Base-by-base conservation (phyloP, 2,329 filamentous ascomycete genomes). In the Lasiodiplodia gonubiensis region DNA sequence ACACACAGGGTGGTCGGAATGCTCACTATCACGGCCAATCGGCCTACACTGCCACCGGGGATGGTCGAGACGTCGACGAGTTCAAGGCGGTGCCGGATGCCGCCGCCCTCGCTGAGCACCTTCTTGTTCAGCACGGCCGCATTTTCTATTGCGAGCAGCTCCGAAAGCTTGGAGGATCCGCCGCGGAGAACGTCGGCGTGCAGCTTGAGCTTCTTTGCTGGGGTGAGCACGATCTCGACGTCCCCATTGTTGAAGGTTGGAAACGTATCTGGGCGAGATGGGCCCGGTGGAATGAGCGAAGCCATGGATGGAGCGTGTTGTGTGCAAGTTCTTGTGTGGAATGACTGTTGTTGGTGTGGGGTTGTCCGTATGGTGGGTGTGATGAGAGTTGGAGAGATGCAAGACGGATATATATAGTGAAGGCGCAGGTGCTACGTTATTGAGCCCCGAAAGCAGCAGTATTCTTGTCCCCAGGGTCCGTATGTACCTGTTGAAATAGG, bases 141-240 rank as follows among this genome's bases (percentile, higher is more conserved):
- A 30, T 73, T 71, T 2, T 69, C 70, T 52, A 77, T 74, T 4
- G 72, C 77, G 23, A 80, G 70, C 49, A 76, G 54, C 14, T 72
- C 70, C 0, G 72, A 71, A 55, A 80, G 75, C 21, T 76, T 70
- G 0, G 42, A 33, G 12, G 74, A 73, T 2, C 72, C 75, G 70
- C 71, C 75, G 51, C 77, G 73, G 6, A 80, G 70, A 14, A 75
- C 75, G 53, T 74, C 73, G 8, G 77, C 73, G 67, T 80, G 78
- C 30, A 79, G 76, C 33, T 72, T 72, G 69, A 78, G 76, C 51
- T 69, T 70, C 21, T 71, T 72, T 18, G 74, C 67, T 46, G 74
- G 72, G 18, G 73, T 70, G 23, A 80, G 74, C 14, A 75, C 70
- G 35, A 80, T 30, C 11, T 52, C 30, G 4, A 68, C 67, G 21